Evolutionary conservation across 1,284 basidiomycete genomes (phyloP).

Genomic region (Polyporus tsugae): DNA sequence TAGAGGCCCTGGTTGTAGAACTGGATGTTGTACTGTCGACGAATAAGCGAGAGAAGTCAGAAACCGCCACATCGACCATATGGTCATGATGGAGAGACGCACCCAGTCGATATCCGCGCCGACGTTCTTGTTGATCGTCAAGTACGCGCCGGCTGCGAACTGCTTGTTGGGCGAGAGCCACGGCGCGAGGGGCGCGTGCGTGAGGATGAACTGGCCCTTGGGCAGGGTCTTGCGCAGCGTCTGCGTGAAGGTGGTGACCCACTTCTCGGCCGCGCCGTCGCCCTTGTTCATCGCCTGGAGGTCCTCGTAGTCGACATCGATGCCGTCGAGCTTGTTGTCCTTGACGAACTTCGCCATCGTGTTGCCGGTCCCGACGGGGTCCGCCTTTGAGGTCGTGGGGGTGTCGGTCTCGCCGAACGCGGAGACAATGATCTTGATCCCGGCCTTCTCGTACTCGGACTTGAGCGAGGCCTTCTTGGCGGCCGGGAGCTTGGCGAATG

Average conservation of each 20-base stretch:
- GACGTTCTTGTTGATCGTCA: slow-evolving; percentile 60
- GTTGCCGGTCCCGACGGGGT: slow-evolving; percentile 52
- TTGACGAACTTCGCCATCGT: slow-evolving; percentile 52
- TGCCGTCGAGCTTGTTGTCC: slow-evolving; percentile 52
- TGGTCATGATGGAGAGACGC: slow-evolving; percentile 13
- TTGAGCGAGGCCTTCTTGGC: slow-evolving; percentile 46
- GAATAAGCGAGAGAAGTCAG: neutral
- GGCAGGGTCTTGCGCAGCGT: slow-evolving; percentile 45
- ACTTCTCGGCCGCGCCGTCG: slow-evolving; percentile 47
- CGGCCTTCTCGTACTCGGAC: slow-evolving; percentile 52
- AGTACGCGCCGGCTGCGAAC: slow-evolving; percentile 68
- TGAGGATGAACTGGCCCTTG: slow-evolving; percentile 45
- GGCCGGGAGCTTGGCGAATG: slow-evolving; percentile 25
- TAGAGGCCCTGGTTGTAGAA: slow-evolving; percentile 62
- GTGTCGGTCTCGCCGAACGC: slow-evolving; percentile 59
- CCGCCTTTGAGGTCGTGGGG: slow-evolving; percentile 53
- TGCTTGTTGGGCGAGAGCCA: slow-evolving; percentile 58
- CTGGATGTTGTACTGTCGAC: slow-evolving; percentile 55
- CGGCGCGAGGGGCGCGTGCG: slow-evolving; percentile 57
- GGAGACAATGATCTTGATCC: slow-evolving; percentile 57
- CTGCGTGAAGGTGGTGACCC: slow-evolving; percentile 54
- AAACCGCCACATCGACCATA: neutral
- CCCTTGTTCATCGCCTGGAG: slow-evolving; percentile 52
- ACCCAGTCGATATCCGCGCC: slow-evolving; percentile 54
- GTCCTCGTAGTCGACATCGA: slow-evolving; percentile 69